Evolutionary conservation across 768 basidiomycete species (phyloP).

Genomic region (Boletus subparvulus): DNA sequence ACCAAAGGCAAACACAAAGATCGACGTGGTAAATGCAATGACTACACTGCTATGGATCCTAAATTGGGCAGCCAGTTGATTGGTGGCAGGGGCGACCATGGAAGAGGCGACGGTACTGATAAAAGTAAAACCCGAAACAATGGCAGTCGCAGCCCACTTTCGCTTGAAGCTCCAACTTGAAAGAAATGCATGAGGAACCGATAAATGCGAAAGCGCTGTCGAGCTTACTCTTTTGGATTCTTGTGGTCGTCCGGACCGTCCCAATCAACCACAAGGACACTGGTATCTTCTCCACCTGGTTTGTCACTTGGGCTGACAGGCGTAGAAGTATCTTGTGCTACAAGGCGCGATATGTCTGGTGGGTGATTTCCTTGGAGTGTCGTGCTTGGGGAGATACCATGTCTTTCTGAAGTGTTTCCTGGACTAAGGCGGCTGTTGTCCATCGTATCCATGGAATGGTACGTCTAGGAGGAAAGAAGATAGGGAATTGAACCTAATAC

Average conservation of each 20-base stretch:
- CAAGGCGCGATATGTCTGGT: background rate
- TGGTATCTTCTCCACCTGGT: background rate
- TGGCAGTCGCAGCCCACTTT: slow-evolving; percentile 66
- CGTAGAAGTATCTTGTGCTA: background rate
- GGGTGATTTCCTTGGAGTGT: slow-evolving; percentile 9
- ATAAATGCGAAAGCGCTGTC: background rate
- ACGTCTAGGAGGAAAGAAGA: background rate
- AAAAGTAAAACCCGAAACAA: slow-evolving; percentile 68
- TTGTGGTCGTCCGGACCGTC: slow-evolving; percentile 57
- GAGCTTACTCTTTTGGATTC: slow-evolving; percentile 58
- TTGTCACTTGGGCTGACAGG: background rate
- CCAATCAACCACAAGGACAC: slow-evolving; percentile 50
- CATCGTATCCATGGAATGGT: background rate
- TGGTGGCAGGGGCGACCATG: slow-evolving; percentile 67
- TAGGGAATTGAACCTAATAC: no score
- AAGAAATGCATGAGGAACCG: background rate
- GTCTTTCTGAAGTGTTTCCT: background rate
- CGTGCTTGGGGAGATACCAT: slow-evolving; percentile 1
- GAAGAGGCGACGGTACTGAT: slow-evolving; percentile 69
- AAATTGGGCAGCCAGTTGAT: slow-evolving; percentile 51
- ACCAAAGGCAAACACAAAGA: slow-evolving; percentile 64
- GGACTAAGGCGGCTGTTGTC: background rate
- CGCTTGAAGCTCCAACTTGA: slow-evolving; percentile 53
- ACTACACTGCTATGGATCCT: slow-evolving; percentile 49
- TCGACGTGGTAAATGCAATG: slow-evolving; percentile 58